Evolutionary conservation across 2,329 filamentous ascomycete species (phyloP).

Genomic region (Alternaria burnsii): DNA sequence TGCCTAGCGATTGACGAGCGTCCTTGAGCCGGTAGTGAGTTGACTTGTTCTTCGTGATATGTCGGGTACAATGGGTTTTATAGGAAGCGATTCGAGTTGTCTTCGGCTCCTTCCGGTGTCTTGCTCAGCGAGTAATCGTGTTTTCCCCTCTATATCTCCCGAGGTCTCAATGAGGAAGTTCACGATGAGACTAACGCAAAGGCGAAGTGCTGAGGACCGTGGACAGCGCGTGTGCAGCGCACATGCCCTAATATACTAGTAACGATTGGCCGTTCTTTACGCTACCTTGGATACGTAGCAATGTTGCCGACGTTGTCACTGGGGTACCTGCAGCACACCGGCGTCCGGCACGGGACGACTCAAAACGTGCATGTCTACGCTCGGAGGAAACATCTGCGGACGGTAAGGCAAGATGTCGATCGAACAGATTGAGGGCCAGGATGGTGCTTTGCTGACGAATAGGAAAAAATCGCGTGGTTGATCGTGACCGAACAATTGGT

Average conservation of each 20-base stretch:
- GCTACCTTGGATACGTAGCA: background rate
- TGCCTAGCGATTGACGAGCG: background rate
- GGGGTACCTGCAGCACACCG: slow-evolving; percentile 11
- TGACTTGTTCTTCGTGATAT: background rate
- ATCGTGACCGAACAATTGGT: slow-evolving; percentile 18
- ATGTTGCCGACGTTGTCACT: slow-evolving; percentile 2
- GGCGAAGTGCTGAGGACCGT: background rate
- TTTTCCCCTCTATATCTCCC: background rate
- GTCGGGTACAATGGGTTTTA: slow-evolving; percentile 1
- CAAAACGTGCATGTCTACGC: slow-evolving; percentile 3
- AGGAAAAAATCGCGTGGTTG: slow-evolving; percentile 16
- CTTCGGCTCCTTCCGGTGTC: background rate
- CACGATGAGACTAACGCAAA: slow-evolving; percentile 7
- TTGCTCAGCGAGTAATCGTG: background rate
- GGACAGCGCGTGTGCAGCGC: background rate
- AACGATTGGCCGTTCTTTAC: slow-evolving; percentile 15
- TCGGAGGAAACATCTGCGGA: slow-evolving; percentile 15
- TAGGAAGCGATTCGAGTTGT: background rate
- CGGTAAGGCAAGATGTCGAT: slow-evolving; percentile 13
- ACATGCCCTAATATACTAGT: slow-evolving; percentile 10
- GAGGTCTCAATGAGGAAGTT: slow-evolving; percentile 7
- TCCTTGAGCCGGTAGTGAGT: background rate
- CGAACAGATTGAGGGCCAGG: slow-evolving; percentile 6
- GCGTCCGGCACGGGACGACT: slow-evolving; percentile 4
- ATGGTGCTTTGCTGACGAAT: slow-evolving; percentile 11